These are phyloP conservation scores for Lasiosphaeriaceae sp. DNA, from an alignment of 495 filamentous ascomycete species.

Conservation along the genomic window DNA sequence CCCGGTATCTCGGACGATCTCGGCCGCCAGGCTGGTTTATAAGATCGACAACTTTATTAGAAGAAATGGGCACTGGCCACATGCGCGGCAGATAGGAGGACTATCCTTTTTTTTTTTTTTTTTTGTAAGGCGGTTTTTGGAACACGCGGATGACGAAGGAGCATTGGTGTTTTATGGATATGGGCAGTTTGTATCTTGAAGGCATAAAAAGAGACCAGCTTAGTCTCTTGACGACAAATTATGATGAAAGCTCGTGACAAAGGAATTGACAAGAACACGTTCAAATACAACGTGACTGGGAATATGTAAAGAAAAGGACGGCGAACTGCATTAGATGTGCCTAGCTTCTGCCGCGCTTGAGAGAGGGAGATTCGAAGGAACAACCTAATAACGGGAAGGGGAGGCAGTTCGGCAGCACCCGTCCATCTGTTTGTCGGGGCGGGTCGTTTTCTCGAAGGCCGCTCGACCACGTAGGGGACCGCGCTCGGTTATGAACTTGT, in stretches of 20 bases:
- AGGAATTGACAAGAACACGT: too few relatives aligned
- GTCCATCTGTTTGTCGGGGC: too few relatives aligned
- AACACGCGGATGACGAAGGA: not conserved
- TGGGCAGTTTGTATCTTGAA: slow-evolving; percentile 6
- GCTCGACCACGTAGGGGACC: too few relatives aligned
- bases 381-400: too few relatives aligned
- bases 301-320: too few relatives aligned
- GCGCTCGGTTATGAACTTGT: too few relatives aligned
- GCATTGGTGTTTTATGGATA: not conserved
- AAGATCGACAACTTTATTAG: not conserved
- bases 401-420: too few relatives aligned
- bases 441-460: too few relatives aligned
- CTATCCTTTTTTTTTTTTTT: not conserved
- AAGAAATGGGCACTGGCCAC: slow-evolving; percentile 2
- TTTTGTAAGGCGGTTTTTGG: not conserved
- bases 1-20: not conserved
- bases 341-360: too few relatives aligned
- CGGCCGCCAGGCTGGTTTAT: not conserved
- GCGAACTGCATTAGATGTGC: too few relatives aligned
- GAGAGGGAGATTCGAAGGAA: too few relatives aligned
- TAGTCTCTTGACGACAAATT: not conserved
- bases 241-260: not conserved
- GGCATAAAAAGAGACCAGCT: not conserved
- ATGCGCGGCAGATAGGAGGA: not conserved
- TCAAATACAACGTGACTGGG: too few relatives aligned